Percentiles rank a stretch among this genome's conserved stretches.
phyloP scores from a whole-genome alignment of 495 filamentous ascomycete species.

The Extremus antarcticus region DNA sequence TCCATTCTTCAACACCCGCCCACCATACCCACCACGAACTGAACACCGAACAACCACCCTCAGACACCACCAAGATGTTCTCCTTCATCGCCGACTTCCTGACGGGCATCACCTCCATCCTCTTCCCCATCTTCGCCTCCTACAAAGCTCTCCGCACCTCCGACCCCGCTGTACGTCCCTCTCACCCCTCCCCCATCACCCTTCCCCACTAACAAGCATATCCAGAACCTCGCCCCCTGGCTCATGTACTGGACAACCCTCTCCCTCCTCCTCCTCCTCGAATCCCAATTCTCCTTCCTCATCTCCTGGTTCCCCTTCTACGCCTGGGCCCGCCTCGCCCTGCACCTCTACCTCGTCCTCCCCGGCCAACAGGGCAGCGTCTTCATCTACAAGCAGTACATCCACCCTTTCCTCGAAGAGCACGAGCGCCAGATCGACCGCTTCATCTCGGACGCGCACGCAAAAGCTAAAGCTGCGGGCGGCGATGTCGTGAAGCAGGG shows the following conservation, averaged over 20 bases:
- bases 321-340: constrained; percentile 73
- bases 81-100: constrained; percentile 68
- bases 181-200: background rate
- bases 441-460: constrained; percentile 72
- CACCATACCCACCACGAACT: background rate
- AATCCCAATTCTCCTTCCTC: constrained; percentile 79
- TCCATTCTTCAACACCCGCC: background rate
- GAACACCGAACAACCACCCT: background rate
- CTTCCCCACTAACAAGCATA: too few species aligned
- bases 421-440: constrained; percentile 87
- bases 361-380: constrained; percentile 89
- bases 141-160: constrained; percentile 95
- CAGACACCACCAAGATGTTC: constrained; percentile 46
- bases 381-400: constrained; percentile 67
- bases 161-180: constrained; percentile 59
- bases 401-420: constrained; percentile 77
- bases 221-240: constrained; percentile 69
- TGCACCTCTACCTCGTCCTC: constrained; percentile 93
- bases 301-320: constrained; percentile 91
- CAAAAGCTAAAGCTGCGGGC: constrained; percentile 65
- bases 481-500: constrained; percentile 69
- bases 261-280: constrained; percentile 66
- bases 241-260: constrained; percentile 98
- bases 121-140: constrained; percentile 93
- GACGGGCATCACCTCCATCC: constrained; percentile 75